phyloP scores from a whole-genome alignment of 805 yeast species.

The Ogataea ramenticola region DNA sequence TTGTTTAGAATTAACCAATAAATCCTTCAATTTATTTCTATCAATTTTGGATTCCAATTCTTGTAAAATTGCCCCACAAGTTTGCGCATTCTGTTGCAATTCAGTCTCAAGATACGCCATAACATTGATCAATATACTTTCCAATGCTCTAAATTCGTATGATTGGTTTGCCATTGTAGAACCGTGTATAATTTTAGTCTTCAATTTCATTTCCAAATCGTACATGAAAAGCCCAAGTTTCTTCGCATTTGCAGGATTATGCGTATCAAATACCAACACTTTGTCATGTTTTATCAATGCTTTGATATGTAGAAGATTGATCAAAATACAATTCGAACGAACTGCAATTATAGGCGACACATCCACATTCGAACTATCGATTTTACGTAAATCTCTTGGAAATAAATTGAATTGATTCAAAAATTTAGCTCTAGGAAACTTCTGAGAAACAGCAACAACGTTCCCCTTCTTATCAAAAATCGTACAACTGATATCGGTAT shows the following conservation, averaged over 20 bases:
- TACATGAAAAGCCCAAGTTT: slow-evolving; percentile 73
- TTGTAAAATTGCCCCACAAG: slow-evolving; percentile 56
- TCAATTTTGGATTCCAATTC: slow-evolving; percentile 77
- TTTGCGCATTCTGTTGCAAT: slow-evolving; percentile 46
- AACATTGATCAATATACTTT: slow-evolving; percentile 74
- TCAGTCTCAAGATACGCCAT: slow-evolving; percentile 76
- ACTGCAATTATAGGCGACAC: slow-evolving; percentile 87
- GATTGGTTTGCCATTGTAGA: slow-evolving; percentile 32
- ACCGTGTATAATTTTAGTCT: slow-evolving; percentile 25
- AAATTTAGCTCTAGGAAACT: slow-evolving; percentile 66
- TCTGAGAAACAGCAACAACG: slow-evolving; percentile 61
- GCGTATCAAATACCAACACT: slow-evolving; percentile 79
- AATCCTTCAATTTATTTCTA: slow-evolving; percentile 63
- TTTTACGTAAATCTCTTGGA: slow-evolving; percentile 82
- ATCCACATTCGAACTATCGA: slow-evolving; percentile 67
- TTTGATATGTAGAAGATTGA: slow-evolving; percentile 80
- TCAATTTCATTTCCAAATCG: slow-evolving; percentile 72
- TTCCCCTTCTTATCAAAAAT: slow-evolving; percentile 66
- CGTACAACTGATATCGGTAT: slow-evolving; percentile 66
- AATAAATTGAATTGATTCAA: slow-evolving; percentile 64
- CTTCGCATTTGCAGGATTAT: slow-evolving; percentile 54
- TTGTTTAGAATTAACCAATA: slow-evolving; percentile 65
- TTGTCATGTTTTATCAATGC: slow-evolving; percentile 78
- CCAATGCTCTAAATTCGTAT: slow-evolving; percentile 80
- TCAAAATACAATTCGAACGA: slow-evolving; percentile 66